Evolutionary conservation across 2,329 filamentous ascomycete species (phyloP).

Genomic region (Aspergillus aculeatus): DNA sequence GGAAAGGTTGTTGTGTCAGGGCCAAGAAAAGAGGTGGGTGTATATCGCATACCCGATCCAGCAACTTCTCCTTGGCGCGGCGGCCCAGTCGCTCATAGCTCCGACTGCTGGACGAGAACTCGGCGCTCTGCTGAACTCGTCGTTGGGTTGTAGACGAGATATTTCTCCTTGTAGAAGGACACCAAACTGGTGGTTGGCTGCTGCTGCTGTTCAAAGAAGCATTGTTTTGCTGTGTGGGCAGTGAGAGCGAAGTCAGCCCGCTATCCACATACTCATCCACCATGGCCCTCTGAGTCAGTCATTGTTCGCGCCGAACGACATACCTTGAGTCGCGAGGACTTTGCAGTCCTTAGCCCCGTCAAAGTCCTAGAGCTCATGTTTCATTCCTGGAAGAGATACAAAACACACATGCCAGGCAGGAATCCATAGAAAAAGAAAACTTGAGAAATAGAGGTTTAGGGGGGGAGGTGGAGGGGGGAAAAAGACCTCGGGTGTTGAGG

Average conservation of each 20-base stretch:
- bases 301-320: slow-evolving; percentile 20
- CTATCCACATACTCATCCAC: slow-evolving; percentile 6
- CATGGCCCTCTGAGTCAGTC: no score
- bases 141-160: slow-evolving; percentile 21
- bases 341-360: slow-evolving; percentile 31
- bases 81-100: slow-evolving; percentile 35
- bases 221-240: background rate
- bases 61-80: slow-evolving; percentile 45
- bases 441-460: background rate
- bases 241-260: background rate
- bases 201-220: background rate
- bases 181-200: background rate
- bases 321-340: slow-evolving; percentile 32
- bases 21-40: background rate
- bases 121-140: slow-evolving; percentile 27
- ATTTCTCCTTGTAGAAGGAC: slow-evolving; percentile 12
- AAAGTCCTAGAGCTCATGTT: slow-evolving; percentile 39
- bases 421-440: background rate
- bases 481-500: background rate
- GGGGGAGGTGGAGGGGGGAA: background rate
- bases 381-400: slow-evolving; percentile 8
- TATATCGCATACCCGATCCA: slow-evolving; percentile 38
- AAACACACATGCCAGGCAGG: background rate
- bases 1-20: no score
- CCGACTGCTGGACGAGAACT: slow-evolving; percentile 31